Conservation (phyloP, 2,329 filamentous ascomycete genomes). For the Aotearoamyces nothofagi region DNA sequence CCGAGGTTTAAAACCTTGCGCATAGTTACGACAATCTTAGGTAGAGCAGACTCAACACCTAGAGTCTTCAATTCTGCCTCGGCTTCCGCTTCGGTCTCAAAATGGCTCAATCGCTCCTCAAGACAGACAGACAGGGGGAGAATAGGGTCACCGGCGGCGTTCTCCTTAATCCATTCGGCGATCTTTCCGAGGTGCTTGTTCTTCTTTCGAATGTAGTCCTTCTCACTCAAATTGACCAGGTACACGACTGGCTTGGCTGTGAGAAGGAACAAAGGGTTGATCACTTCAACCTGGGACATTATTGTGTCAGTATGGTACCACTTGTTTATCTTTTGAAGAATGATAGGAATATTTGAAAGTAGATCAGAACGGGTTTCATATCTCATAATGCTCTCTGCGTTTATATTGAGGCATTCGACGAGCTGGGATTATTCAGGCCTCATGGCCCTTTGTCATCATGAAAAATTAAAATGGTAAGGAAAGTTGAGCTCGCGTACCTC, state of each 20-base stretch:
- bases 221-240: constrained; percentile 92
- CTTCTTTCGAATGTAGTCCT: constrained; percentile 96
- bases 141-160: constrained; percentile 76
- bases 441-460: constrained; percentile 98
- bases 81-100: constrained; percentile 62
- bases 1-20: constrained; percentile 78
- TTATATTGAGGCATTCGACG: constrained; percentile 78
- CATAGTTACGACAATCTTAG: constrained; percentile 89
- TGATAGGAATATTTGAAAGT: constrained; percentile 7
- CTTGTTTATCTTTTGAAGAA: constrained; percentile 9
- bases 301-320: constrained; percentile 8
- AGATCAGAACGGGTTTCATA: constrained; percentile 30
- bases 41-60: constrained; percentile 73
- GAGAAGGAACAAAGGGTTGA: constrained; percentile 91
- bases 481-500: constrained; percentile 53
- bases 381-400: constrained; percentile 81
- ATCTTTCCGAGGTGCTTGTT: constrained; percentile 97
- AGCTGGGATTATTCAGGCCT: constrained; percentile 99
- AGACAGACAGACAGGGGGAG: constrained; percentile 87
- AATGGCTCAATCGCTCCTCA: constrained; percentile 78
- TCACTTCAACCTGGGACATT: constrained; percentile 68
- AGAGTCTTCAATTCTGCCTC: constrained; percentile 80
- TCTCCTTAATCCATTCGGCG: constrained; percentile 86
- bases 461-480: constrained; percentile 22
- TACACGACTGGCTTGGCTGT: constrained; percentile 96